Base-by-base conservation (phyloP, 1,284 basidiomycete species). In the Leccinum angustisporum region DNA sequence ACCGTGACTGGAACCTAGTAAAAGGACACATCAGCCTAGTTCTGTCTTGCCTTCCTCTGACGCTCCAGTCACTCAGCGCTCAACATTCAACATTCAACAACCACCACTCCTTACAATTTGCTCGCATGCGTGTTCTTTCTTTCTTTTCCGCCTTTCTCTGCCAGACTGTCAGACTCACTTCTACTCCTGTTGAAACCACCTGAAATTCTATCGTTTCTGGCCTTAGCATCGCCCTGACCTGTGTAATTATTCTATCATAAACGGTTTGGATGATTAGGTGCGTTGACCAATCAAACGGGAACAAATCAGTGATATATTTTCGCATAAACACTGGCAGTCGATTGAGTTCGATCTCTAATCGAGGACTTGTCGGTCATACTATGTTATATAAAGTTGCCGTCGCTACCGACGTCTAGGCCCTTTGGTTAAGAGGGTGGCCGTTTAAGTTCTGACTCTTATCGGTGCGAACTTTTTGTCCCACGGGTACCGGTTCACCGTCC, bases 121-220 rank as follows among this genome's bases (percentile, higher is more conserved):
- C 10, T 59, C 53, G 59, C 54, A 68, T 71, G 67, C 67, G 67
- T 57, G 59, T 71, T 65, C 67, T 69, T 48, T 70, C 67, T 3
- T 71, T 69, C 4, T 57, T 69, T 57, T 67, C 69, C 58, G 60
- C 67, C 38, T 43, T 67, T 59, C 55, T 69, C 5, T 55, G 67
- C 31, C 69, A 7, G 67, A 57, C 34, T 34, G 34, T 13, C 34
- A 34, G 34, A 0, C 67, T 65, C 13, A 3, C 65, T 4, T 3
- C 54, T 21, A 6, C 54, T 21, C 5, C n/a, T 18, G 2, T 30
- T 7, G 54, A 36, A 14, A 36, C 34, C 34, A 14, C 34, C 34
- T 36, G n/a, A n/a, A n/a, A n/a, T 36, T 40, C 38, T 40, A n/a
- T 40, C n/a, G 14, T 40, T 40, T n/a, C 16, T 40, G 16, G 38